phyloP scores from a whole-genome alignment of 495 filamentous ascomycete genomes.

The Penicillium alfredii region DNA sequence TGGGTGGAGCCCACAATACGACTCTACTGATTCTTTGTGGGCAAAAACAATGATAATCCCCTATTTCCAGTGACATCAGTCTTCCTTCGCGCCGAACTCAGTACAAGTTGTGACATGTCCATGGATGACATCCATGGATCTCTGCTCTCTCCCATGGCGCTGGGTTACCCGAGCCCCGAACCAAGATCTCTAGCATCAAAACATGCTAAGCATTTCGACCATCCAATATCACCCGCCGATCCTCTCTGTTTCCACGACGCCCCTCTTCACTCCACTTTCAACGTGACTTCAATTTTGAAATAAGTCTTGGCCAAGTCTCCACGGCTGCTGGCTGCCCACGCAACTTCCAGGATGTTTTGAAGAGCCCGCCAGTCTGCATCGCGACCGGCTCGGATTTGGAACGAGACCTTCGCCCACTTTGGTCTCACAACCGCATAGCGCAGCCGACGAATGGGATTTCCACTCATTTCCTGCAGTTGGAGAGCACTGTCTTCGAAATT shows the following conservation, averaged over 20 bases:
- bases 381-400: conserved; percentile 7
- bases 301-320: conserved; percentile 4
- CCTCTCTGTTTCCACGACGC: too few relatives aligned
- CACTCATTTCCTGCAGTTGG: conserved; percentile 5
- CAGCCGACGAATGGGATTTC: neutral
- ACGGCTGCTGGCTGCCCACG: conserved; percentile 8
- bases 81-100: too few relatives aligned
- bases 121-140: too few relatives aligned
- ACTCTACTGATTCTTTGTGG: too few relatives aligned
- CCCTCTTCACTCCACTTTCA: conserved; percentile 7
- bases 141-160: too few relatives aligned
- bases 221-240: too few relatives aligned
- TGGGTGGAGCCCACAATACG: conserved; percentile 11
- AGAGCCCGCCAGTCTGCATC: conserved; percentile 8
- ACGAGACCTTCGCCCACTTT: conserved; percentile 3
- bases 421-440: conserved; percentile 6
- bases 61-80: too few relatives aligned
- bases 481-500: neutral
- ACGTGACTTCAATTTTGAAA: conserved; percentile 8
- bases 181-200: too few relatives aligned
- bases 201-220: too few relatives aligned
- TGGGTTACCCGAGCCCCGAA: too few relatives aligned
- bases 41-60: too few relatives aligned
- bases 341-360: conserved; percentile 5
- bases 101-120: too few relatives aligned